Evolutionary conservation across 2,329 filamentous ascomycete species (phyloP).

Genomic region (Exutisphaerella laricina): DNA sequence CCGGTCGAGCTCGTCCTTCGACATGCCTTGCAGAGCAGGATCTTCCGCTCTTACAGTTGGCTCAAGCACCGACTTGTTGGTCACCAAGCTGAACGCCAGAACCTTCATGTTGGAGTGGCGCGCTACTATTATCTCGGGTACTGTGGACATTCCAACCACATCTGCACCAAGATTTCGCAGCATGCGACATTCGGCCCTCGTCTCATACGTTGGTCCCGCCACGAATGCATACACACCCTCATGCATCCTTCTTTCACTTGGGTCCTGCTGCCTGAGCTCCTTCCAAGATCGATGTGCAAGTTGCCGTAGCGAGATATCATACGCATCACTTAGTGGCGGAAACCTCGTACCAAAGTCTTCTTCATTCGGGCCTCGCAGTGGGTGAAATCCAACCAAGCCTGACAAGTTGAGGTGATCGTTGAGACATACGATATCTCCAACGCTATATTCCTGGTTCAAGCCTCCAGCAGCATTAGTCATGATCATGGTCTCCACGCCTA

Average conservation of each 20-base stretch:
- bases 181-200: constrained; percentile 59
- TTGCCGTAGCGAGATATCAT: constrained; percentile 56
- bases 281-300: constrained; percentile 54
- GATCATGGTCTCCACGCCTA: constrained; percentile 57
- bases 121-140: constrained; percentile 62
- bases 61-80: constrained; percentile 58
- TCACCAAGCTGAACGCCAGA: constrained; percentile 60
- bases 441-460: constrained; percentile 57
- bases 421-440: constrained; percentile 60
- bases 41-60: constrained; percentile 56
- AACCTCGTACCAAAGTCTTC: constrained; percentile 60
- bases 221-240: constrained; percentile 64
- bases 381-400: constrained; percentile 56
- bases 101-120: constrained; percentile 59
- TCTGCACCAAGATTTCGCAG: constrained; percentile 58
- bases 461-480: constrained; percentile 64
- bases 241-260: constrained; percentile 50
- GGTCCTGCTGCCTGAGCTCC: constrained; percentile 39
- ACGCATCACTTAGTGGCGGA: constrained; percentile 59
- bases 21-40: constrained; percentile 47
- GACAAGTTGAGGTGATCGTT: constrained; percentile 63
- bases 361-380: constrained; percentile 57
- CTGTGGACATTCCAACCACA: constrained; percentile 65
- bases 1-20: constrained; percentile 46
- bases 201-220: constrained; percentile 60